Evolutionary conservation across 495 filamentous ascomycete species (phyloP).

Genomic region (Recurvomyces mirabilis): DNA sequence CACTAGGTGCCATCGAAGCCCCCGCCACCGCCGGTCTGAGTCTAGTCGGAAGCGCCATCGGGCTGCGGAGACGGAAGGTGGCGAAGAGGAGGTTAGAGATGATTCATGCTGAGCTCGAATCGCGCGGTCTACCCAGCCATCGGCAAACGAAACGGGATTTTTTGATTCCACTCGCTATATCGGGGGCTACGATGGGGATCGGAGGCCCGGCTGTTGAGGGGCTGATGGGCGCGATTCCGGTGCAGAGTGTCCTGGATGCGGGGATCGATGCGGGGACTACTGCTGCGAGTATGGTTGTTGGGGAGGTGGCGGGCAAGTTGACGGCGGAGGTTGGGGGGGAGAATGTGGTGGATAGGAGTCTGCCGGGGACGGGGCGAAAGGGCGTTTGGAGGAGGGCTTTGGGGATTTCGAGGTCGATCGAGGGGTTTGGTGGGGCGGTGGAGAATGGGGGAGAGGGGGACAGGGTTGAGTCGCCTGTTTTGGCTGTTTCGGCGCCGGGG

Average conservation of each 20-base stretch:
- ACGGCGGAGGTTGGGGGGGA: slow-evolving; percentile 4
- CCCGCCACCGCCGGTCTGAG: slow-evolving; percentile 3
- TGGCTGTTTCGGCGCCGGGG: too few species aligned
- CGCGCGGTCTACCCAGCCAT: slow-evolving; percentile 8
- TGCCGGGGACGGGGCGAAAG: slow-evolving; percentile 6
- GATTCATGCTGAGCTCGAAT: slow-evolving; percentile 7
- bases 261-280: not conserved
- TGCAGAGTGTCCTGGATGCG: slow-evolving; percentile 1
- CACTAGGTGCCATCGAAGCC: slow-evolving; percentile 5
- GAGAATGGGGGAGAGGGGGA: too few species aligned
- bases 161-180: slow-evolving; percentile 9
- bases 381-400: slow-evolving; percentile 6
- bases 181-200: not conserved
- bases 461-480: too few species aligned
- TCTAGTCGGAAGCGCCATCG: slow-evolving; percentile 9
- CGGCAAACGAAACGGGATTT: slow-evolving; percentile 11
- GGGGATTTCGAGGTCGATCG: not conserved
- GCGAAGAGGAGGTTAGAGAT: slow-evolving; percentile 9
- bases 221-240: slow-evolving; percentile 3
- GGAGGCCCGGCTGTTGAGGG: slow-evolving; percentile 1
- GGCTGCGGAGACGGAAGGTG: slow-evolving; percentile 6
- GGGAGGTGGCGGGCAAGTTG: slow-evolving; percentile 2
- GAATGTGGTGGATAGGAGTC: not conserved
- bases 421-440: too few species aligned
- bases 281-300: not conserved